Evolutionary conservation across 495 filamentous ascomycete genomes (phyloP).

Genomic region (Friedmanniomyces endolithicus): DNA sequence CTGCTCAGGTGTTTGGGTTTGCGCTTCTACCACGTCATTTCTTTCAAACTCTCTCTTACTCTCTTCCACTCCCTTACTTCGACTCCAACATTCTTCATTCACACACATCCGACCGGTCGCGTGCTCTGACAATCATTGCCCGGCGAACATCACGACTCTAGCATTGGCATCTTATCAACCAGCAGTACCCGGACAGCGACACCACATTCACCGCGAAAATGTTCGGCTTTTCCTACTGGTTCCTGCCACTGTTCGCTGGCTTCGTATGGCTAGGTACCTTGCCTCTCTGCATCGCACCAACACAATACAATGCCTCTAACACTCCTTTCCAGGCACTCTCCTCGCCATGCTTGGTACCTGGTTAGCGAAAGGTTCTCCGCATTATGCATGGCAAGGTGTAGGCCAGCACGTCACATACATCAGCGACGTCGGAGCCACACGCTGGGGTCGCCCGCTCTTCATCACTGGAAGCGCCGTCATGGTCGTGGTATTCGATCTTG

Average conservation of each 20-base stretch:
- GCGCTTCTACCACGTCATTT: not conserved
- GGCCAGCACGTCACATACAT: conserved; percentile 54
- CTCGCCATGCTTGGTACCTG: conserved; percentile 59
- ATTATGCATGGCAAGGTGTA: conserved; percentile 54
- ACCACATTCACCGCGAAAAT: not conserved
- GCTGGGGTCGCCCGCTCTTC: conserved; percentile 73
- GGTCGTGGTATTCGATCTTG: conserved; percentile 71
- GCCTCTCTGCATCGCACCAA: not conserved
- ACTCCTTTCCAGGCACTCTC: conserved; percentile 41
- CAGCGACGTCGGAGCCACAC: conserved; percentile 57
- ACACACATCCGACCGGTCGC: no score
- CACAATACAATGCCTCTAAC: not conserved
- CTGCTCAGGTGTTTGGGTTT: no score
- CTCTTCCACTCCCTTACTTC: no score
- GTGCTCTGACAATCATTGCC: no score
- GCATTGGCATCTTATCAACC: not conserved
- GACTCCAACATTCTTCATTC: no score
- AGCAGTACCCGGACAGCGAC: not conserved
- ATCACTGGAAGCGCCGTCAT: conserved; percentile 66
- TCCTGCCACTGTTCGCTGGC: conserved; percentile 20
- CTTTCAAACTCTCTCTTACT: no score
- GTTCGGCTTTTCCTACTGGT: conserved; percentile 24
- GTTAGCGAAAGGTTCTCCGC: conserved; percentile 45
- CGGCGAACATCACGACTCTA: not conserved
- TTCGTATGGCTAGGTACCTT: conserved; percentile 20